These are phyloP conservation scores for Aegilops umbellulata DNA, from an alignment of 176 grass and related monocot species.

Conservation along the genomic window DNA sequence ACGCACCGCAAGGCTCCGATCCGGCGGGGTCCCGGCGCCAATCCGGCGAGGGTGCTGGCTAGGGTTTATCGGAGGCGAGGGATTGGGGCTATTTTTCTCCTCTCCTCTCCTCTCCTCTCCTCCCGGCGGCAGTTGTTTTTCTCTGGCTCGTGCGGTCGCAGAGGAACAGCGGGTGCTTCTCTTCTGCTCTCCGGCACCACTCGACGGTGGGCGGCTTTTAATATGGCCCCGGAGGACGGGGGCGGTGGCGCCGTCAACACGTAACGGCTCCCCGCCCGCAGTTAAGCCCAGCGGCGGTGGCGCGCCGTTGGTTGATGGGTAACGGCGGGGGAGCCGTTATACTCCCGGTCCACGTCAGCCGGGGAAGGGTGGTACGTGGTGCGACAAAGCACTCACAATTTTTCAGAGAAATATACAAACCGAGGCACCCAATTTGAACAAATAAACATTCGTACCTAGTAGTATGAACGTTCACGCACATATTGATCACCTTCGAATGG, in stretches of 20 bases:
- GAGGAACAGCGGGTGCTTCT: not conserved
- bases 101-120: not conserved
- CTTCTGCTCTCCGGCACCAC: not conserved
- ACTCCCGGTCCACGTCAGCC: slow-evolving; percentile 10
- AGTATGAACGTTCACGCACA: too few relatives aligned
- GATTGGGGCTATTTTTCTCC: slow-evolving; percentile 19
- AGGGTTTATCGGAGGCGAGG: slow-evolving; percentile 31
- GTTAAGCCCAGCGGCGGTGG: not conserved
- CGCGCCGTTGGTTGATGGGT: slow-evolving; percentile 17
- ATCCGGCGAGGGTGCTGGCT: not conserved
- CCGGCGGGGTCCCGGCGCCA: not conserved
- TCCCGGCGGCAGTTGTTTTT: not conserved
- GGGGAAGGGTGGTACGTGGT: not conserved
- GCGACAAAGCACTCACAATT: not conserved
- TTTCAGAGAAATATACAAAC: too few relatives aligned
- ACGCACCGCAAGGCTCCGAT: not conserved
- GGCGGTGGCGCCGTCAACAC: slow-evolving; percentile 30
- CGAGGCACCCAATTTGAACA: too few relatives aligned
- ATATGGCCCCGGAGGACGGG: not conserved
- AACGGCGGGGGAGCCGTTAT: not conserved
- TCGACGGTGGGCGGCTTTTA: slow-evolving; percentile 33
- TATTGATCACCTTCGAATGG: too few relatives aligned
- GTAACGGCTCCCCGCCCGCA: slow-evolving; percentile 4
- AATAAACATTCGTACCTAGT: too few relatives aligned
- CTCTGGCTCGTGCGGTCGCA: not conserved